phyloP scores from a whole-genome alignment of 352 stramenopile species.

The Phytophthora pistaciae region DNA sequence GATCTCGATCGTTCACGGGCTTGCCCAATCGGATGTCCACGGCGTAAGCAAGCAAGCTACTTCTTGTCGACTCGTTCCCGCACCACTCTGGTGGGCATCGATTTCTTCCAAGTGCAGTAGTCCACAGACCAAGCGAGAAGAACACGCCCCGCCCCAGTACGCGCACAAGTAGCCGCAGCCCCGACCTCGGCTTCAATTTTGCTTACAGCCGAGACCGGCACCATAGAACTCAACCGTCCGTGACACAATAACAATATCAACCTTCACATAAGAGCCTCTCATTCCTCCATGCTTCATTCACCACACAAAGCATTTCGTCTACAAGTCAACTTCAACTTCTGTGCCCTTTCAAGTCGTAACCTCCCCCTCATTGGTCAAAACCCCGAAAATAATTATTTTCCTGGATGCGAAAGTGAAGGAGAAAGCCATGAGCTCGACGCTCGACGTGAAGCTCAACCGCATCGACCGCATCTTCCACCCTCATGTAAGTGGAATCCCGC shows the following conservation, averaged over 20 bases:
- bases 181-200: constrained; percentile 13
- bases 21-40: constrained; percentile 17
- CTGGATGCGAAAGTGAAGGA: constrained; percentile 1
- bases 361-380: constrained; percentile 1
- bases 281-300: neutral
- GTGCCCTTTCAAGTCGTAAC: constrained; percentile 20
- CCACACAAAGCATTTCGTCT: constrained; percentile 10
- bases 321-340: constrained; percentile 16
- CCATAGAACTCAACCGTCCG: constrained; percentile 1
- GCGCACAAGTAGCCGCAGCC: neutral
- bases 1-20: constrained; percentile 24
- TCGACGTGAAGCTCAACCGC: constrained; percentile 88
- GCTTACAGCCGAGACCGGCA: constrained; percentile 3
- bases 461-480: constrained; percentile 89
- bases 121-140: neutral
- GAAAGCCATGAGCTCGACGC: constrained; percentile 74
- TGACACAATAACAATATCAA: constrained; percentile 15
- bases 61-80: constrained; percentile 11
- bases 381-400: neutral
- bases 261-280: neutral
- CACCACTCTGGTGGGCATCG: neutral
- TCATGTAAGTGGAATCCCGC: constrained; percentile 51
- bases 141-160: neutral
- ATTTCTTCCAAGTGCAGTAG: neutral
- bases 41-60: constrained; percentile 16